Evolutionary conservation across 495 filamentous ascomycete species (phyloP).

Genomic region (Penicillium alfredii): DNA sequence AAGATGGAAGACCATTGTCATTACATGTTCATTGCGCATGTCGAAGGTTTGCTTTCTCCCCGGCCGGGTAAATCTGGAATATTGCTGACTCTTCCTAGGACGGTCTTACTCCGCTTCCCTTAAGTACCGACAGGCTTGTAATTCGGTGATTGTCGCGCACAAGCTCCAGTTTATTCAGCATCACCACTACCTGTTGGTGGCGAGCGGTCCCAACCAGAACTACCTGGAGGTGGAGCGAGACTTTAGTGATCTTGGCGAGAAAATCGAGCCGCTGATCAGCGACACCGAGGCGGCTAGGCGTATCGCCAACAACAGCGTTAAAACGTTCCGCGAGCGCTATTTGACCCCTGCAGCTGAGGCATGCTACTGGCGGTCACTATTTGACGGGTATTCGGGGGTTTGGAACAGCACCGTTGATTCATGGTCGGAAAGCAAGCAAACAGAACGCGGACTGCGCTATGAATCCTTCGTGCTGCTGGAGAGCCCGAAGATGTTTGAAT

Average conservation of each 20-base stretch:
- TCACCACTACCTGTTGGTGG: slow-evolving; percentile 36
- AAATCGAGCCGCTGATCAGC: slow-evolving; percentile 41
- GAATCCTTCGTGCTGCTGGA: slow-evolving; percentile 36
- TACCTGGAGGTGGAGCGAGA: slow-evolving; percentile 54
- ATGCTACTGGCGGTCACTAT: slow-evolving; percentile 53
- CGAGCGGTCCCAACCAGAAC: slow-evolving; percentile 52
- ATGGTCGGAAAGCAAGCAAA: slow-evolving; percentile 12
- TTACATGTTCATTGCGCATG: slow-evolving; percentile 54
- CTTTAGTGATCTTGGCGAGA: slow-evolving; percentile 50
- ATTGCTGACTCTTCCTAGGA: slow-evolving; percentile 18
- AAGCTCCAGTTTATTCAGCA: slow-evolving; percentile 43
- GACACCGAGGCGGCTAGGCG: slow-evolving; percentile 40
- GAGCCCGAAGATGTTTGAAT: slow-evolving; percentile 30
- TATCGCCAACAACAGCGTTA: slow-evolving; percentile 51
- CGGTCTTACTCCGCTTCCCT: slow-evolving; percentile 49
- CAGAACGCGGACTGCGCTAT: slow-evolving; percentile 33
- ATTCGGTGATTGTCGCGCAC: slow-evolving; percentile 51
- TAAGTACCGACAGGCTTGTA: slow-evolving; percentile 57
- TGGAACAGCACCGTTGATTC: slow-evolving; percentile 30
- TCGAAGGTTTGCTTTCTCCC: slow-evolving; percentile 40
- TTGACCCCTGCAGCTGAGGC: slow-evolving; percentile 53
- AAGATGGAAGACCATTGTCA: slow-evolving; percentile 51
- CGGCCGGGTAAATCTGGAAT: neutral
- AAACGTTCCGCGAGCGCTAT: slow-evolving; percentile 52
- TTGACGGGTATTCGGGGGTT: slow-evolving; percentile 43